These are phyloP conservation scores for Skeletonema menzelii DNA, from an alignment of 108 stramenopile species.

Conservation along the genomic window DNA sequence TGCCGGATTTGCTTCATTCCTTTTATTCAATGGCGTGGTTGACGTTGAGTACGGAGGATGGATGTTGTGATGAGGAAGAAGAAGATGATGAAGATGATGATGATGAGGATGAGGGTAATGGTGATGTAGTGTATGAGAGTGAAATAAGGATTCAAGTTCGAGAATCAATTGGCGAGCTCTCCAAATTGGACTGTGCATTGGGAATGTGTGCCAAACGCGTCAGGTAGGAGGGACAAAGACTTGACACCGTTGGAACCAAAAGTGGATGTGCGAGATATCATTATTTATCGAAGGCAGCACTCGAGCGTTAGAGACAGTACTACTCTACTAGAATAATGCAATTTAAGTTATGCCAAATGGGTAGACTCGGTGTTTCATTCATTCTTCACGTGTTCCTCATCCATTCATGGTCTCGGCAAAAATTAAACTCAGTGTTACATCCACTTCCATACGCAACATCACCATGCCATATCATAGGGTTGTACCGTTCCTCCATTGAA, in stretches of 20 bases:
- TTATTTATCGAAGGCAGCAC: too few relatives aligned
- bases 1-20: conserved; percentile 88
- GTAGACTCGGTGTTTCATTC: too few relatives aligned
- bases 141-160: conserved; percentile 11
- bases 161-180: conserved; percentile 24
- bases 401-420: neutral
- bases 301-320: too few relatives aligned
- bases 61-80: conserved; percentile 14
- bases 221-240: neutral
- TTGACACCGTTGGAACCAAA: too few relatives aligned
- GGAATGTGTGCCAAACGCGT: conserved; percentile 37
- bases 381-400: neutral
- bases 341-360: too few relatives aligned
- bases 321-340: too few relatives aligned
- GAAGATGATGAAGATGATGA: neutral
- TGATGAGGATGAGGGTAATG: neutral
- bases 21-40: conserved; percentile 89
- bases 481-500: neutral
- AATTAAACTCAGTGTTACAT: neutral
- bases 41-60: conserved; percentile 23
- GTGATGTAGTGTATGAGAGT: conserved; percentile 11
- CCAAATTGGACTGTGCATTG: conserved; percentile 42
- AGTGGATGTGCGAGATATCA: too few relatives aligned
- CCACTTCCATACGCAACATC: neutral
- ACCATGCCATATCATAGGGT: neutral